Evolutionary conservation across 176 grass and related monocot genomes (phyloP).

Genomic region (Triticum turgidum): DNA sequence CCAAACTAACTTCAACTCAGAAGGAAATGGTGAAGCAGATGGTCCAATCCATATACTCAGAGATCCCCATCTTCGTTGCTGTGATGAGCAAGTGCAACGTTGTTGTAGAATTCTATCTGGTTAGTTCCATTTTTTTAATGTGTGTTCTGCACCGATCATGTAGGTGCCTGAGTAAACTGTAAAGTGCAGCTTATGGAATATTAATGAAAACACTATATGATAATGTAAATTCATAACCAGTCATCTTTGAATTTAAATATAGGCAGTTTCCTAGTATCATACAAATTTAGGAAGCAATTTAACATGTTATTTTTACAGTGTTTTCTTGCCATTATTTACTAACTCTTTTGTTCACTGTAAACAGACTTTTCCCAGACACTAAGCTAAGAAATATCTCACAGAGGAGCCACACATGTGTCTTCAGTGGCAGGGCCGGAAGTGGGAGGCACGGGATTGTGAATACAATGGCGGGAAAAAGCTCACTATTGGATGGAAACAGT

Average conservation of each 20-base stretch:
- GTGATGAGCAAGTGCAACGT: background rate
- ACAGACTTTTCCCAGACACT: background rate
- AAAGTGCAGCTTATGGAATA: background rate
- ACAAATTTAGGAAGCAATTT: background rate
- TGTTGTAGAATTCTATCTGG: background rate
- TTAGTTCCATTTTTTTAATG: background rate
- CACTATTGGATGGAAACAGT: background rate
- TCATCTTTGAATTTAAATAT: background rate
- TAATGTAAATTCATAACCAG: background rate
- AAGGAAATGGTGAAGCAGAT: background rate
- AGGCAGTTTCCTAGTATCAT: background rate
- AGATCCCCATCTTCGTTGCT: slow-evolving; percentile 7
- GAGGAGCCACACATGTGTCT: background rate
- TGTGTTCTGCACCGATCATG: background rate
- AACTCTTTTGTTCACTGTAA: background rate
- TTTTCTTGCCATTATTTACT: background rate
- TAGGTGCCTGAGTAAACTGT: background rate
- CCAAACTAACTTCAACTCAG: background rate
- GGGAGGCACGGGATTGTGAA: background rate
- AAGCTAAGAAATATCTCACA: background rate
- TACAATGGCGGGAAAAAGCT: background rate
- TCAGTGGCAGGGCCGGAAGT: background rate
- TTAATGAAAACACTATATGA: background rate
- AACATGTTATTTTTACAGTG: background rate
- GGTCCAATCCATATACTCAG: background rate